These are phyloP conservation scores for Trametes versicolor DNA, from an alignment of 1,284 basidiomycete genomes.

Conservation along the genomic window DNA sequence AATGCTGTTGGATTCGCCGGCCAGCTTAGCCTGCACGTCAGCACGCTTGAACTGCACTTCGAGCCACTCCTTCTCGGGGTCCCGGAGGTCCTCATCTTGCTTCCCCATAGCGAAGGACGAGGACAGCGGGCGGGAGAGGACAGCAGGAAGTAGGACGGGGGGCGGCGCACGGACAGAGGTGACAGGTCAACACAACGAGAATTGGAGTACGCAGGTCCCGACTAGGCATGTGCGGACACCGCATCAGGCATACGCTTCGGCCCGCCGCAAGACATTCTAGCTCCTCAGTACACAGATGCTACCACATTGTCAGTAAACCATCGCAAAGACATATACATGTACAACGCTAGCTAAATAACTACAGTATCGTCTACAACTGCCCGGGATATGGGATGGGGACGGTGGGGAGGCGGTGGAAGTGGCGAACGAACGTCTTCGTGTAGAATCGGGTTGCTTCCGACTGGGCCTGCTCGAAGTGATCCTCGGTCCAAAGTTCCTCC, in stretches of 20 bases:
- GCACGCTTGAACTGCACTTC: not conserved
- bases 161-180: no score
- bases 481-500: not conserved
- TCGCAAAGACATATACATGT: not conserved
- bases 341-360: no score
- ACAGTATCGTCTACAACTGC: not conserved
- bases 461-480: not conserved
- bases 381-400: not conserved
- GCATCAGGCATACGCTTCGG: no score
- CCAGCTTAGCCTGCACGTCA: not conserved
- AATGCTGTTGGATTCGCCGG: not conserved
- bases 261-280: no score
- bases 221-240: no score
- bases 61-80: not conserved
- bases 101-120: not conserved
- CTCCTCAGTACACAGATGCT: no score
- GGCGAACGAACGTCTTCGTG: not conserved
- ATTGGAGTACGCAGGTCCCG: no score
- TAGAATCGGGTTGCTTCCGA: not conserved
- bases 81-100: not conserved
- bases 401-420: not conserved
- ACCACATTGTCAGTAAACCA: no score
- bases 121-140: no score
- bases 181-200: no score
- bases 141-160: no score